Base-by-base conservation (phyloP, 129 eudicot species). In the Centaurea solstitialis region DNA sequence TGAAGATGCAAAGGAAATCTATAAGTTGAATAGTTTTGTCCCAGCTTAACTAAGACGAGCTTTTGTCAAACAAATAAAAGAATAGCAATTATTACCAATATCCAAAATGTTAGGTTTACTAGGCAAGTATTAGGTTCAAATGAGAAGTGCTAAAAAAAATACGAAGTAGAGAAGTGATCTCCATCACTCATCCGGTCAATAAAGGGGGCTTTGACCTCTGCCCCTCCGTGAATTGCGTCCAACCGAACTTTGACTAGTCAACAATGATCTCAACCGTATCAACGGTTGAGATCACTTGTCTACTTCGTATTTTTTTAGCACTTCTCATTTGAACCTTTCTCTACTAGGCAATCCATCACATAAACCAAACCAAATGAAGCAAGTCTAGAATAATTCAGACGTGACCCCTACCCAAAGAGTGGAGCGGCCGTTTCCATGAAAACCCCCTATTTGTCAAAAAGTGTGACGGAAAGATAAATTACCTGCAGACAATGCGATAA, bases 401-500 rank as follows among this genome's bases (percentile, higher is more conserved):
- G 0, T 1, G 4, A 43, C 53, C 17, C 13, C 17, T 43, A 43
- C 53, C 50, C 53, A 10, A 9, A 43, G 53, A 43, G 53, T 43
- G 53, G 53, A 43, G 53, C 12, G 9, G 47, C 47, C 10, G 53
- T 10, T 41, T 41, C 47, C 17, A 4, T 43, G 53, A 2, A 43
- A 13, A 41, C 47, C 47, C 47, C 12, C 47, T 0, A 41, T 3
- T 41, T 41, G 47, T 8, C 13, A 43, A 43, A 43, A 43, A 43
- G 53, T 43, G 53, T 43, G 53, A 68, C 53, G 20, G 40, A 57
- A 68, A 17, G 80, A 74, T 20, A 12, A 45, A 64, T 12, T 85
- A 95, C 99, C 97, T 87, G 88, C 82, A 95, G 81, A 85, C 90
- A 81, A 81, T 88, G 84, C 64, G 76, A 76, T 70, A 95, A 85